Percentiles rank a stretch among this genome's conserved stretches.
phyloP scores from a whole-genome alignment of 108 stramenopile species.

The Skeletonema potamos region DNA sequence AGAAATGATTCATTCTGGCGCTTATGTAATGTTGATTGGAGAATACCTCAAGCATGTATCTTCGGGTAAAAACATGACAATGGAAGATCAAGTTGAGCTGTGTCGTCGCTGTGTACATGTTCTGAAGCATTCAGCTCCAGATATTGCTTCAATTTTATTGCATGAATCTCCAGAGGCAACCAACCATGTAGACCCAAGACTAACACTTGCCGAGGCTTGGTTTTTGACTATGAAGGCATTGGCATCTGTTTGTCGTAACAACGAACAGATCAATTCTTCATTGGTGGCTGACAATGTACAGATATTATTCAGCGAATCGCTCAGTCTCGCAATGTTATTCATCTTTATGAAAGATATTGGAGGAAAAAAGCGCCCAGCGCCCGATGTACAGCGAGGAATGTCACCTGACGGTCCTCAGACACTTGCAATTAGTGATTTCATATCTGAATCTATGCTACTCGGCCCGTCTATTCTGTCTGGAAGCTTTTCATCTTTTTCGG shows the following conservation, averaged over 20 bases:
- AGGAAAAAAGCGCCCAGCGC: slow-evolving; percentile 9
- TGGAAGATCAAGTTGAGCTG: slow-evolving; percentile 1
- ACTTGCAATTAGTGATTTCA: slow-evolving; percentile 69
- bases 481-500: slow-evolving; percentile 5
- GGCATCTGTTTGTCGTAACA: slow-evolving; percentile 19
- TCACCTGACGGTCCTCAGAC: slow-evolving; percentile 80
- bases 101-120: slow-evolving; percentile 33
- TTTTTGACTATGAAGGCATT: slow-evolving; percentile 38
- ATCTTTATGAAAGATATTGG: slow-evolving; percentile 55
- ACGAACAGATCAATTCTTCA: slow-evolving; percentile 13
- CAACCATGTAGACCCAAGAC: slow-evolving; percentile 67
- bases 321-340: slow-evolving; percentile 42
- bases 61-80: neutral
- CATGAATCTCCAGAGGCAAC: slow-evolving; percentile 28
- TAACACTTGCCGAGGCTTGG: slow-evolving; percentile 77
- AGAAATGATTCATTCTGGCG: slow-evolving; percentile 64
- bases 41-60: slow-evolving; percentile 27
- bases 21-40: slow-evolving; percentile 47
- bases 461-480: slow-evolving; percentile 52
- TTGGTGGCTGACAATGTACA: slow-evolving; percentile 12
- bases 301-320: slow-evolving; percentile 53
- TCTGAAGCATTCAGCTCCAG: slow-evolving; percentile 26
- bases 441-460: slow-evolving; percentile 43
- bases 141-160: slow-evolving; percentile 10
- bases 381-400: slow-evolving; percentile 47